Conservation (phyloP, 169 alveolate genomes). For the Cryptosporidium ryanae region DNA sequence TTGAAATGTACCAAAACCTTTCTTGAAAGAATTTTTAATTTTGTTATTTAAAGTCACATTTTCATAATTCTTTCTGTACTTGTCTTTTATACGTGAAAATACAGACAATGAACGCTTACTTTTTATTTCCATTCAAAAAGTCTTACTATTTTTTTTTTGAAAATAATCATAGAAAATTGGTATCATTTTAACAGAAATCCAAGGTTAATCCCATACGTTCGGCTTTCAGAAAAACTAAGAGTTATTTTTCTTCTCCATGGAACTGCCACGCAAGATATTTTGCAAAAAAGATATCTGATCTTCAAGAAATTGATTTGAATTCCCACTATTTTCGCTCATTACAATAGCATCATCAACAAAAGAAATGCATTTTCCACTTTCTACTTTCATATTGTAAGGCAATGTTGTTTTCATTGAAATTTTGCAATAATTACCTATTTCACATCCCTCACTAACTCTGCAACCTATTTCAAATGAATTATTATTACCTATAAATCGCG, state of each 20-base stretch:
- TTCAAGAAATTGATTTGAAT: constrained; percentile 10
- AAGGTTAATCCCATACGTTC: not conserved
- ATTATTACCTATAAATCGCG: constrained; percentile 31
- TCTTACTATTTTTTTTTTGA: not conserved
- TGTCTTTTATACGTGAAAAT: constrained; percentile 4
- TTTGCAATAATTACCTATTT: constrained; percentile 20
- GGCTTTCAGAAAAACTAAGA: constrained; percentile 2
- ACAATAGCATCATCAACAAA: not conserved
- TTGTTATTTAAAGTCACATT: too few relatives aligned
- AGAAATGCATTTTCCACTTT: not conserved
- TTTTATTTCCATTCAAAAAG: not conserved
- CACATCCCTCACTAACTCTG: constrained; percentile 7
- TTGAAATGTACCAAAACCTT: too few relatives aligned
- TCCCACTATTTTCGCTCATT: not conserved
- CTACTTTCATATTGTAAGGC: constrained; percentile 6
- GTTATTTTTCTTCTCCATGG: constrained; percentile 55
- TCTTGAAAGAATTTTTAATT: too few relatives aligned
- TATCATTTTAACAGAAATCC: not conserved
- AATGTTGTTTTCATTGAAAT: constrained; percentile 14
- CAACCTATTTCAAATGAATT: constrained; percentile 45
- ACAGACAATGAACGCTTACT: not conserved
- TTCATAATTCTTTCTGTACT: not conserved
- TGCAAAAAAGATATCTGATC: constrained; percentile 47
- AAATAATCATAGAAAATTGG: not conserved
- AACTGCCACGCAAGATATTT: constrained; percentile 68